phyloP scores from a whole-genome alignment of 108 stramenopile genomes.

The Chaetoceros tenuissimus region DNA sequence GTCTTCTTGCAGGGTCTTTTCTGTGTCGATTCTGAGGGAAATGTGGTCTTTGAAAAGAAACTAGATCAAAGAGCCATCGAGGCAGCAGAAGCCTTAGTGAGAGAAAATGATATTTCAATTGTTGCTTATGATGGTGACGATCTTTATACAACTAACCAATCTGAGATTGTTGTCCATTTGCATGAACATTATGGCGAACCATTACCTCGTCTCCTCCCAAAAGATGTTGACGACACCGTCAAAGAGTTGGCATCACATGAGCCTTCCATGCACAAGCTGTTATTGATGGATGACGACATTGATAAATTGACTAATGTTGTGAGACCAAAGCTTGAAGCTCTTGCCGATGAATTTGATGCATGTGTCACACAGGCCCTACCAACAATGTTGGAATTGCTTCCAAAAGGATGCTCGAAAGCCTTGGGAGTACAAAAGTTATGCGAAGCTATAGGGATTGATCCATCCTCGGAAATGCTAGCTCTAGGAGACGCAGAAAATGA shows the following conservation, averaged over 20 bases:
- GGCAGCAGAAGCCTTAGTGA: constrained; percentile 56
- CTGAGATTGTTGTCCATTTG: constrained; percentile 38
- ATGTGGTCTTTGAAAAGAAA: constrained; percentile 82
- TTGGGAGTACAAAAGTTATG: constrained; percentile 76
- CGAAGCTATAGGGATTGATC: constrained; percentile 61
- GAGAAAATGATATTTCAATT: constrained; percentile 45
- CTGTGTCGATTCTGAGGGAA: constrained; percentile 60
- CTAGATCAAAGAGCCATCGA: constrained; percentile 33
- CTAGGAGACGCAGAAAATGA: constrained; percentile 95
- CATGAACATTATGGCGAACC: constrained; percentile 82
- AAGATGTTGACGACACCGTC: constrained; percentile 11
- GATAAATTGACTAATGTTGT: constrained; percentile 37
- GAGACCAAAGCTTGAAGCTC: constrained; percentile 56
- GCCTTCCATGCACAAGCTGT: constrained; percentile 68
- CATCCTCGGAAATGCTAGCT: constrained; percentile 53
- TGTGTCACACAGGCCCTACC: constrained; percentile 80
- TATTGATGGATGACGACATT: constrained; percentile 66
- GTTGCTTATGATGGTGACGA: constrained; percentile 84
- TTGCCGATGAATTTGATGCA: constrained; percentile 43
- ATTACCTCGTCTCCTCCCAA: constrained; percentile 20
- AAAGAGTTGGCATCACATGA: constrained; percentile 24
- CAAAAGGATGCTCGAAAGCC: constrained; percentile 82
- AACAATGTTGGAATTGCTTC: constrained; percentile 87
- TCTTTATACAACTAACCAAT: constrained; percentile 50
- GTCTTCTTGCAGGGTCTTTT: constrained; percentile 82